Percentiles rank a stretch among this genome's conserved stretches.
These are phyloP conservation scores for Cladosporium sp. DNA, from an alignment of 2,329 filamentous ascomycete genomes.

Conservation along the genomic window DNA sequence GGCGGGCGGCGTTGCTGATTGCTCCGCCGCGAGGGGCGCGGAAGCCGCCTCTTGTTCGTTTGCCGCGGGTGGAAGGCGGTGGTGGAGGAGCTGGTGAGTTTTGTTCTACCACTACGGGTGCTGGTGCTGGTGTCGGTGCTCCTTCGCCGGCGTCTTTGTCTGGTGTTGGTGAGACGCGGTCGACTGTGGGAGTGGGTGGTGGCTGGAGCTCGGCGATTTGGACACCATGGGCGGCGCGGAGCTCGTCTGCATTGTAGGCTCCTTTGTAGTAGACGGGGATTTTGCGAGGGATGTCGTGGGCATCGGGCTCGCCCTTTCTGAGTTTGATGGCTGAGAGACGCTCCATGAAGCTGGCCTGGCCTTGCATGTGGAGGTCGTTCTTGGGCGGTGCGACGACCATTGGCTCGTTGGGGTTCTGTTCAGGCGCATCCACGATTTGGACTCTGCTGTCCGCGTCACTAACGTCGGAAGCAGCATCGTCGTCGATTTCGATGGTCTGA, in stretches of 20 bases:
- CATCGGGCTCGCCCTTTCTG: conserved; percentile 43
- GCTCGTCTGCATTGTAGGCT: conserved; percentile 14
- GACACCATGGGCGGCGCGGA: conserved; percentile 3
- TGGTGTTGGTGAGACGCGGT: neutral
- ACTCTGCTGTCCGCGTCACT: conserved; percentile 11
- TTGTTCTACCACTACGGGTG: neutral
- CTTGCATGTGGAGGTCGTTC: conserved; percentile 25
- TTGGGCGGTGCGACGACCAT: conserved; percentile 29
- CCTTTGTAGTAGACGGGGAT: conserved; percentile 21
- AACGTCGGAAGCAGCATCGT: conserved; percentile 20
- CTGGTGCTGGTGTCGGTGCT: neutral
- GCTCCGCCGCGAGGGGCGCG: conserved; percentile 9
- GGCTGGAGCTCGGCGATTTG: neutral
- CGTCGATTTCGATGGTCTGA: conserved; percentile 14
- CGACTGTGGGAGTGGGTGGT: neutral
- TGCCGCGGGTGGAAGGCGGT: neutral
- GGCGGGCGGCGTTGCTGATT: conserved; percentile 8
- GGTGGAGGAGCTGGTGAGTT: neutral
- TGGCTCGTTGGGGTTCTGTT: conserved; percentile 23
- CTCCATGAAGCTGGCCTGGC: conserved; percentile 44
- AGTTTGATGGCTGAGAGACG: conserved; percentile 45
- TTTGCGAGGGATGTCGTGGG: conserved; percentile 16
- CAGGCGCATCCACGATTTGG: neutral
- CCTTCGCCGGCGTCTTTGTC: conserved; percentile 8
- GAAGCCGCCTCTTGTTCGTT: neutral